Conservation (phyloP, 345 rosid species). For the Hibiscus tridactylites region DNA sequence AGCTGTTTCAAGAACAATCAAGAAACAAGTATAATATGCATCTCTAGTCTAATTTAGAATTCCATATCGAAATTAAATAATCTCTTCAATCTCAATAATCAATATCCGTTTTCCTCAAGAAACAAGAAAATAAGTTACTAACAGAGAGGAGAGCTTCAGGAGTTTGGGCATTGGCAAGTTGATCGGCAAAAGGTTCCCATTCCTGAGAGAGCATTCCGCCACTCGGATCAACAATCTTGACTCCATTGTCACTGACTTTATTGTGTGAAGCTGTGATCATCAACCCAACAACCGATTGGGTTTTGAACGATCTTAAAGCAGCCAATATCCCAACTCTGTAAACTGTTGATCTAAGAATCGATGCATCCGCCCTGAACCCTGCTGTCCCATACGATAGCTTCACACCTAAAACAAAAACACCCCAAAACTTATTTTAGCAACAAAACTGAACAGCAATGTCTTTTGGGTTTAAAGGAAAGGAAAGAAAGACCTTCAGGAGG, state of each 20-base stretch:
- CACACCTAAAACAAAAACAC: constrained; percentile 26
- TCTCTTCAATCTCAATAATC: too few species aligned
- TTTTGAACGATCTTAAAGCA: constrained; percentile 50
- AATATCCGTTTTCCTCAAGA: too few species aligned
- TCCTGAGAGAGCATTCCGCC: constrained; percentile 87
- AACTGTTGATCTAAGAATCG: constrained; percentile 62
- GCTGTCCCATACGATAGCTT: constrained; percentile 82
- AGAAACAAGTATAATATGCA: background rate
- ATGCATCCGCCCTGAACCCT: constrained; percentile 79
- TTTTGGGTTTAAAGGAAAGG: background rate
- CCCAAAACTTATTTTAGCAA: background rate
- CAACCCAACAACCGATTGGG: constrained; percentile 55
- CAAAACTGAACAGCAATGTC: background rate
- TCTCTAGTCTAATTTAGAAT: background rate
- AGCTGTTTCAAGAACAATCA: constrained; percentile 26
- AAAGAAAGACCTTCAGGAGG: constrained; percentile 39
- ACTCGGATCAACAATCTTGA: constrained; percentile 74
- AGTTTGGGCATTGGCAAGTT: constrained; percentile 62
- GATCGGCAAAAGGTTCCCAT: constrained; percentile 92
- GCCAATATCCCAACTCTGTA: constrained; percentile 75
- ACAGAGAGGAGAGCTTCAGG: constrained; percentile 47
- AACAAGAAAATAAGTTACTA: background rate
- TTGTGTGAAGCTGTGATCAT: constrained; percentile 98
- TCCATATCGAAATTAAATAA: background rate
- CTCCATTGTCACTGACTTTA: constrained; percentile 70